A percentile compares a stretch with the other conserved stretches of the same genome.
phyloP scores from a whole-genome alignment of 1,284 basidiomycete genomes.

The Ganoderma lucidum region DNA sequence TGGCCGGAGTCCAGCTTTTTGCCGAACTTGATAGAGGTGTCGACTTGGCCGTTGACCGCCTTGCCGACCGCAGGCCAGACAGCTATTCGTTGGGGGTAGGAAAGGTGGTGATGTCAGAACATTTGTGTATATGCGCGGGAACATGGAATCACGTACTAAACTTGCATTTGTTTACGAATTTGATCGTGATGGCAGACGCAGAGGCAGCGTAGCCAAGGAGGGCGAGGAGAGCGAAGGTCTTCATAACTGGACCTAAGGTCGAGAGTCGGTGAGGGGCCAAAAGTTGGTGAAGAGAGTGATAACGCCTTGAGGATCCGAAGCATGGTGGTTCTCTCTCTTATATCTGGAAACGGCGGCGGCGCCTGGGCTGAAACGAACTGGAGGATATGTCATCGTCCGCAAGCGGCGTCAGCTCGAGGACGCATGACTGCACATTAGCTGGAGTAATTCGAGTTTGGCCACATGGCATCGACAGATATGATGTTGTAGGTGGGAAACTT shows the following conservation, averaged over 20 bases:
- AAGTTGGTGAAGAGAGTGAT: neutral
- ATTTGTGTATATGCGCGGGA: neutral
- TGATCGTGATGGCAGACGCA: constrained; percentile 4
- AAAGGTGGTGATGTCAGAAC: neutral
- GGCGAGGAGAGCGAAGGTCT: neutral
- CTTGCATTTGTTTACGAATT: constrained; percentile 3
- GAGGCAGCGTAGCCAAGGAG: neutral
- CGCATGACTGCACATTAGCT: neutral
- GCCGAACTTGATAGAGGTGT: constrained; percentile 7
- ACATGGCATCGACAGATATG: neutral
- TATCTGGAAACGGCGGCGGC: neutral
- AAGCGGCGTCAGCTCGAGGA: neutral
- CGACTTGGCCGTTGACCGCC: constrained; percentile 1
- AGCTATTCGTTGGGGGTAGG: neutral
- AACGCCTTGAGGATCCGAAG: neutral
- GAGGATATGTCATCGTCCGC: too few species aligned
- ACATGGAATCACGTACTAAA: neutral
- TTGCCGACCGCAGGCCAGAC: constrained; percentile 7
- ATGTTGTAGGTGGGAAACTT: neutral
- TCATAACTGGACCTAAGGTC: neutral
- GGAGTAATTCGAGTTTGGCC: neutral
- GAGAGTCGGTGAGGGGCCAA: neutral
- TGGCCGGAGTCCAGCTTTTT: constrained; percentile 5
- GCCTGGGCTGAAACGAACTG: neutral
- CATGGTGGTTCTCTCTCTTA: neutral